Evolutionary conservation across 805 yeast genomes (phyloP), one percentile per base, ranked within the genome.

Genomic region (Nematodospora valgi): DNA sequence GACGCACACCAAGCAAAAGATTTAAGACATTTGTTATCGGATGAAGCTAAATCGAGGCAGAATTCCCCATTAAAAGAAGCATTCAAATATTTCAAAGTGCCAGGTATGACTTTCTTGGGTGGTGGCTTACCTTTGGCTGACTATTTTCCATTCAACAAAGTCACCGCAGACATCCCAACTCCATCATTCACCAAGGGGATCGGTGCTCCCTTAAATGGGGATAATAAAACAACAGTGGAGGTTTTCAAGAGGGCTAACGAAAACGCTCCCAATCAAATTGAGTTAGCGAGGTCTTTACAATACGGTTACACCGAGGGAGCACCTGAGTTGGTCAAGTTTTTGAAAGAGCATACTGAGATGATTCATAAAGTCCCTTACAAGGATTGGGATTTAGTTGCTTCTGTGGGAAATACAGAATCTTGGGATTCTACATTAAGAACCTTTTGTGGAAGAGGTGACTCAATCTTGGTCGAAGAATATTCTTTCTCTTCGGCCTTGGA

Each of bases 101-200:
- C 95, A 22, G 77, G 81, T 35, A 70, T 93, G 54, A 80, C 87
- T 38, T 89, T 88, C 56, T 74, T 91, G 37, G 98, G 97, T 37
- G 98, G 98, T 50, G 98, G 98, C 6, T 74, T 91, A 49, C 98
- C 98, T 10, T 66, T 86, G 57, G 68, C 96, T 17, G 91, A 84
- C 44, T 84, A 86, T 62, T 91, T 91, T 74, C 98, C 98, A 28
- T 86, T 91, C 74, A 86, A 88, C 51, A 76, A 78, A 46, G 58
- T 91, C 39, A 57, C 72, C 15, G 82, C 83, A 10, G 77, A 76
- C 37, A 69, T 87, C 5, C 95, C 96, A 38, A 70, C 78, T 9
- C 83, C 93, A 15, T 94, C 95, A 2, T 91, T 88, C 57, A 51
- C 68, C 10, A 70, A 78, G 19, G 96, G 96, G 37, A 83, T 86